phyloP scores from a whole-genome alignment of 2,329 filamentous ascomycete genomes.

The Alternaria rosae region DNA sequence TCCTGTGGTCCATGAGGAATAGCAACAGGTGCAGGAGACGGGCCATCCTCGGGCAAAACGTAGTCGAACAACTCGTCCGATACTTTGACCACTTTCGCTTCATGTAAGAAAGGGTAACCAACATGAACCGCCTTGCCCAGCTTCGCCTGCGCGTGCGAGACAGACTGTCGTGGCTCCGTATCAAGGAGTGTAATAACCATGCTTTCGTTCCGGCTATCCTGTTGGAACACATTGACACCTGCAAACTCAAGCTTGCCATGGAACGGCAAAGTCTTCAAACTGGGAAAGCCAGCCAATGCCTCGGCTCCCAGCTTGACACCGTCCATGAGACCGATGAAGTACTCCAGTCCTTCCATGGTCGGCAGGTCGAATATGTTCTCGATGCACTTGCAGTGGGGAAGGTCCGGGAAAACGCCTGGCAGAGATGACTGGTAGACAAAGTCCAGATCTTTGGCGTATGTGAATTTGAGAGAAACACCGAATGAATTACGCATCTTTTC shows the following conservation, averaged over 20 bases:
- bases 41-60: slow-evolving; percentile 69
- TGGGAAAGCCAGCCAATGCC: slow-evolving; percentile 94
- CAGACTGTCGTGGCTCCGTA: slow-evolving; percentile 73
- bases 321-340: slow-evolving; percentile 81
- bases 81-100: slow-evolving; percentile 87
- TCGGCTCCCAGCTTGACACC: slow-evolving; percentile 82
- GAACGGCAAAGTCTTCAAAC: slow-evolving; percentile 84
- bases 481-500: slow-evolving; percentile 89
- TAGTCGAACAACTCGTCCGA: slow-evolving; percentile 96
- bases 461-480: slow-evolving; percentile 91
- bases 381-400: slow-evolving; percentile 85
- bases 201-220: slow-evolving; percentile 95
- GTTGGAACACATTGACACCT: slow-evolving; percentile 92
- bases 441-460: slow-evolving; percentile 77
- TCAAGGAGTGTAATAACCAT: slow-evolving; percentile 87
- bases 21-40: slow-evolving; percentile 65
- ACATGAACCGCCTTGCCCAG: slow-evolving; percentile 88
- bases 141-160: slow-evolving; percentile 76
- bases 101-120: slow-evolving; percentile 93
- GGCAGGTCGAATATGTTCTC: slow-evolving; percentile 97
- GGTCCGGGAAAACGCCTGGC: slow-evolving; percentile 87
- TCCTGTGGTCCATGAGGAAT: slow-evolving; percentile 77
- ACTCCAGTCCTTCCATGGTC: slow-evolving; percentile 86
- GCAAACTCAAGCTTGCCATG: slow-evolving; percentile 83
- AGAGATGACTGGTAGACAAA: slow-evolving; percentile 89